Evolutionary conservation across 192 early-diverging fungal species (phyloP).

Genomic region (Chytriomyces hyalinus): DNA sequence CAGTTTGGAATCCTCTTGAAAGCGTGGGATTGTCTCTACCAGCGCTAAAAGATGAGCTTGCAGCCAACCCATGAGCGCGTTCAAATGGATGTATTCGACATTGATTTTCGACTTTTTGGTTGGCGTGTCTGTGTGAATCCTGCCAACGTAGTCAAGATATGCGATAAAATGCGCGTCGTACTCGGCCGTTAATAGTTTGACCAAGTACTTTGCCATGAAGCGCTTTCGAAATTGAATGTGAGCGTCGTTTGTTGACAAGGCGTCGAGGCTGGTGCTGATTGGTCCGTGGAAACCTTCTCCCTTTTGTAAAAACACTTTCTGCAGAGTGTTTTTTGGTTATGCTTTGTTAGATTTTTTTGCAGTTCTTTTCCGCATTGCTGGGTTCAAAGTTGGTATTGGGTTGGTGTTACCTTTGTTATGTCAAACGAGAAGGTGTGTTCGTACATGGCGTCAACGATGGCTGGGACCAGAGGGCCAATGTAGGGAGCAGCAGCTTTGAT

Average conservation of each 20-base stretch:
- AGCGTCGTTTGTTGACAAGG: slow-evolving; percentile 64
- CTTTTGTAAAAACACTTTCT: slow-evolving; percentile 59
- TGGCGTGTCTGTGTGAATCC: slow-evolving; percentile 76
- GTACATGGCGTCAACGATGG: slow-evolving; percentile 81
- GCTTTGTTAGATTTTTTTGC: too few relatives aligned
- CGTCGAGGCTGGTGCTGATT: slow-evolving; percentile 40
- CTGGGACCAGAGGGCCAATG: slow-evolving; percentile 70
- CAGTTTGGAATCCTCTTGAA: slow-evolving; percentile 25
- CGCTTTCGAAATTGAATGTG: slow-evolving; percentile 83
- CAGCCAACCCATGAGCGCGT: slow-evolving; percentile 73
- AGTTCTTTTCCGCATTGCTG: too few relatives aligned
- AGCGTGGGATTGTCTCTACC: slow-evolving; percentile 51
- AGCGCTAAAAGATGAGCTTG: slow-evolving; percentile 54
- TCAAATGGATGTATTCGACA: slow-evolving; percentile 82
- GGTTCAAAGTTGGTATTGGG: too few relatives aligned
- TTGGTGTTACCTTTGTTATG: slow-evolving; percentile 64
- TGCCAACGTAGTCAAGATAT: slow-evolving; percentile 80
- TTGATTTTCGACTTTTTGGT: slow-evolving; percentile 78
- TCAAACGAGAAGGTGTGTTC: slow-evolving; percentile 71
- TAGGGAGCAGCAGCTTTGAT: slow-evolving; percentile 69
- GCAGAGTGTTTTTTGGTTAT: too few relatives aligned
- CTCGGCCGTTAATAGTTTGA: slow-evolving; percentile 65
- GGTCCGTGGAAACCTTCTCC: slow-evolving; percentile 66
- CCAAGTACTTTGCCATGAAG: slow-evolving; percentile 69
- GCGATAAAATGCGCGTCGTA: slow-evolving; percentile 59